phyloP scores from a whole-genome alignment of 371 early-diverging fungal genomes.

The Mucor racemosus region DNA sequence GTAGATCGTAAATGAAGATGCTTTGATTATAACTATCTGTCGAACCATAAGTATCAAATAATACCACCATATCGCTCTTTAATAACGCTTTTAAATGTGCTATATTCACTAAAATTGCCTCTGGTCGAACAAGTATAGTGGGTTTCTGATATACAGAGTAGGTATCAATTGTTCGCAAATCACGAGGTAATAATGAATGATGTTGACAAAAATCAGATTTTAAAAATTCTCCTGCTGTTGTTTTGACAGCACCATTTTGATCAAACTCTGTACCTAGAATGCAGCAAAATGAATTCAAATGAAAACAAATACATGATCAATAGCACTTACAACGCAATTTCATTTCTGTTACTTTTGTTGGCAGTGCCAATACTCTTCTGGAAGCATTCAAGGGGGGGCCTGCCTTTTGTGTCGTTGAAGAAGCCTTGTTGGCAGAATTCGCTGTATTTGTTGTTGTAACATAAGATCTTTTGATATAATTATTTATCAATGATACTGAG shows the following conservation, averaged over 20 bases:
- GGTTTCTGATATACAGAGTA: conserved; percentile 81
- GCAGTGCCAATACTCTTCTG: conserved; percentile 20
- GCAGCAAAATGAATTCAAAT: not conserved
- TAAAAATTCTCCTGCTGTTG: conserved; percentile 76
- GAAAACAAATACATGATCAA: not conserved
- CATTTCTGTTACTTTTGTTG: conserved; percentile 35
- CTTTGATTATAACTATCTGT: conserved; percentile 73
- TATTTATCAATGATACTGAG: not conserved
- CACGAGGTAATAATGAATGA: conserved; percentile 78
- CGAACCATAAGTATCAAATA: conserved; percentile 76
- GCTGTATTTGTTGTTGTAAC: not conserved
- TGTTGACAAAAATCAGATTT: conserved; percentile 79
- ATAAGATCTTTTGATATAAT: not conserved
- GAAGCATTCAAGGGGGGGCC: conserved; percentile 6
- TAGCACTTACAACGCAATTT: conserved; percentile 34
- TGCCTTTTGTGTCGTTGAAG: conserved; percentile 1
- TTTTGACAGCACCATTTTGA: conserved; percentile 68
- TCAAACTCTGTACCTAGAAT: conserved; percentile 75
- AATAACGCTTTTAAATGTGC: conserved; percentile 81
- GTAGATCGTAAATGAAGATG: conserved; percentile 80
- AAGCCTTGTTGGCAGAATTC: not conserved
- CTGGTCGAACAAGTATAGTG: conserved; percentile 82
- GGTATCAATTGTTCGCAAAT: conserved; percentile 82
- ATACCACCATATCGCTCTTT: conserved; percentile 78
- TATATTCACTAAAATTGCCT: conserved; percentile 84